Percentiles rank a stretch among this genome's conserved stretches.
Evolutionary conservation across 371 early-diverging fungal genomes (phyloP).

Genomic region (Haplosporangium sp.): DNA sequence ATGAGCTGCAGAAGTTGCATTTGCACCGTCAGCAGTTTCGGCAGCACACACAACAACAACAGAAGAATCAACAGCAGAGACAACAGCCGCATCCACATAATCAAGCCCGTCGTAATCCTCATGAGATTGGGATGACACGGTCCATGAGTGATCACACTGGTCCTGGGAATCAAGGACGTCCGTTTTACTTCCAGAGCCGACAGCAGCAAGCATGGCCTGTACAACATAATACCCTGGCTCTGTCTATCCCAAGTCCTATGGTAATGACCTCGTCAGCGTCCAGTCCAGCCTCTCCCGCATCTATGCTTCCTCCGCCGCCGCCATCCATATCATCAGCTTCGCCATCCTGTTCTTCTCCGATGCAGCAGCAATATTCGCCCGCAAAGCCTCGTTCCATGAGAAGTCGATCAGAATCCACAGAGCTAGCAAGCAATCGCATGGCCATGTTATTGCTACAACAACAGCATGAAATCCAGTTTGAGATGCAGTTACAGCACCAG

Average conservation of each 20-base stretch:
- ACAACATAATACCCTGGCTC: slow-evolving; percentile 6
- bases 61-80: slow-evolving; percentile 15
- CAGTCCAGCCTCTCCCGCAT: slow-evolving; percentile 1
- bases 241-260: slow-evolving; percentile 18
- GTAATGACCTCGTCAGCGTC: slow-evolving; percentile 1
- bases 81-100: neutral
- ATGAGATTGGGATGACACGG: slow-evolving; percentile 17
- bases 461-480: slow-evolving; percentile 16
- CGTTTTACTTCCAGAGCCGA: slow-evolving; percentile 11
- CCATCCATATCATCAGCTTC: too few species aligned
- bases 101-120: neutral
- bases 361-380: slow-evolving; percentile 1
- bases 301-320: slow-evolving; percentile 8
- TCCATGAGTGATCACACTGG: slow-evolving; percentile 25
- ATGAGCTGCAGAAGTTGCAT: slow-evolving; percentile 12
- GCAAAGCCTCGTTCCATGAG: slow-evolving; percentile 1
- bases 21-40: slow-evolving; percentile 19
- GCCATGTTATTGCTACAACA: slow-evolving; percentile 9
- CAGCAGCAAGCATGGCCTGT: slow-evolving; percentile 6
- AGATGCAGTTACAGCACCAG: slow-evolving; percentile 20
- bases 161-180: neutral
- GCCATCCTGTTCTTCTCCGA: too few species aligned
- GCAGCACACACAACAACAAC: slow-evolving; percentile 2
- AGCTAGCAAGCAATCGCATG: neutral
- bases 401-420: too few species aligned